Percentiles rank a stretch among this genome's conserved stretches.
phyloP scores from a whole-genome alignment of 148 eudicot genomes.

The Limonium bicolor region DNA sequence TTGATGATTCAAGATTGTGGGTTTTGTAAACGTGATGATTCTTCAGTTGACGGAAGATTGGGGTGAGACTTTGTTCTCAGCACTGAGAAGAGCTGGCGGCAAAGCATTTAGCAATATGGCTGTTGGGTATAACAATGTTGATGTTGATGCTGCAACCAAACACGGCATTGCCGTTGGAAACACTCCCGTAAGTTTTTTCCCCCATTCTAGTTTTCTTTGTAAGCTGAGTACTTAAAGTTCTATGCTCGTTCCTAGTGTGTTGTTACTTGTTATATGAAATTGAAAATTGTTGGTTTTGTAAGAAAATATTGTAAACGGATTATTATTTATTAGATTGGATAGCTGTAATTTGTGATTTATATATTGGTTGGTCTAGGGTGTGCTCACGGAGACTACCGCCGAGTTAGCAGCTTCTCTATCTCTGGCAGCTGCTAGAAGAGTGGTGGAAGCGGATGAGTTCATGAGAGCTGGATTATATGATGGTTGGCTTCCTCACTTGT shows the following conservation, averaged over 20 bases:
- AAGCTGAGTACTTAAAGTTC: background rate
- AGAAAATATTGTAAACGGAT: background rate
- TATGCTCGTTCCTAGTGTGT: background rate
- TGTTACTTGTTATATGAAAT: no score
- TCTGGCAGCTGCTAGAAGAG: constrained; percentile 81
- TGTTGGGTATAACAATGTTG: constrained; percentile 96
- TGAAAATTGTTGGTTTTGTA: no score
- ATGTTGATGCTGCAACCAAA: constrained; percentile 79
- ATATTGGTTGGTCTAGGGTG: constrained; percentile 40
- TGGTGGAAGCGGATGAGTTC: constrained; percentile 96
- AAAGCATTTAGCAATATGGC: constrained; percentile 99
- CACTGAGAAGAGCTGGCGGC: constrained; percentile 93
- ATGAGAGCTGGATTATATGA: constrained; percentile 95
- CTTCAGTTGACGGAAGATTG: constrained; percentile 89
- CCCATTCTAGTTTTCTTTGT: background rate
- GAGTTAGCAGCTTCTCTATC: constrained; percentile 95
- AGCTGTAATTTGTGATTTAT: background rate
- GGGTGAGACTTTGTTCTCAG: constrained; percentile 95
- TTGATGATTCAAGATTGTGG: no score
- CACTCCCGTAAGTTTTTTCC: constrained; percentile 61
- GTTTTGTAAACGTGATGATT: no score
- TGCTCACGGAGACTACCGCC: constrained; percentile 96
- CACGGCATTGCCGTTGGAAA: constrained; percentile 98
- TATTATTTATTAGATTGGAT: background rate
- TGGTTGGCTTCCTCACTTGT: constrained; percentile 99